Conservation (phyloP, 768 basidiomycete species). For the Suillus luteus region DNA sequence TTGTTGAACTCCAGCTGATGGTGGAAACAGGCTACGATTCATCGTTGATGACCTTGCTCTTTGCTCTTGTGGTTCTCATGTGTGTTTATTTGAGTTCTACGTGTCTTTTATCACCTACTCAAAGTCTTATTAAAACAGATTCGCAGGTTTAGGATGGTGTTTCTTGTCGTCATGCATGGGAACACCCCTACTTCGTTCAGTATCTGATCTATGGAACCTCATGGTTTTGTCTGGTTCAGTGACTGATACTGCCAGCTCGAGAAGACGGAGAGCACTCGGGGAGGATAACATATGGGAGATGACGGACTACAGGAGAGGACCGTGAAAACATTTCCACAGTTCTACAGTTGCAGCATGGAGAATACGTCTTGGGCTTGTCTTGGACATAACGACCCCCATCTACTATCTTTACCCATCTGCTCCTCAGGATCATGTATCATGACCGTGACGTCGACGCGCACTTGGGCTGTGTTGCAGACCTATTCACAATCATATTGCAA, state of each 20-base stretch:
- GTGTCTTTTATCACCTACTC: neutral
- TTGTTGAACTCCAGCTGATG: conserved; percentile 5
- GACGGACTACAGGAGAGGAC: conserved; percentile 41
- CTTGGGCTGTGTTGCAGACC: neutral
- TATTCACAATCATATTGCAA: neutral
- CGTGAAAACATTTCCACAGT: conserved; percentile 12
- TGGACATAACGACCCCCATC: neutral
- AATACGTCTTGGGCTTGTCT: neutral
- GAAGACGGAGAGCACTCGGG: conserved; percentile 41
- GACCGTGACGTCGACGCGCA: neutral
- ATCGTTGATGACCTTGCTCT: conserved; percentile 43
- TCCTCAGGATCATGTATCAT: neutral
- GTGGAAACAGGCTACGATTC: conserved; percentile 29
- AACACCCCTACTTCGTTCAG: conserved; percentile 43
- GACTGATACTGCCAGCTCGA: conserved; percentile 24
- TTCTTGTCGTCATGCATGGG: conserved; percentile 70
- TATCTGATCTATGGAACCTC: conserved; percentile 51
- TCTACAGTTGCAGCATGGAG: conserved; percentile 1
- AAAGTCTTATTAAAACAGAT: conserved; percentile 30
- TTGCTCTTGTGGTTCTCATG: conserved; percentile 53
- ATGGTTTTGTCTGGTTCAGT: conserved; percentile 43
- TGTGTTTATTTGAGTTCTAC: conserved; percentile 23
- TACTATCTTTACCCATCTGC: neutral
- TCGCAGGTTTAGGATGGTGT: conserved; percentile 61
- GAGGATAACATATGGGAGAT: conserved; percentile 66